Conservation (phyloP, 768 basidiomycete genomes). For the Suillus subaureus region DNA sequence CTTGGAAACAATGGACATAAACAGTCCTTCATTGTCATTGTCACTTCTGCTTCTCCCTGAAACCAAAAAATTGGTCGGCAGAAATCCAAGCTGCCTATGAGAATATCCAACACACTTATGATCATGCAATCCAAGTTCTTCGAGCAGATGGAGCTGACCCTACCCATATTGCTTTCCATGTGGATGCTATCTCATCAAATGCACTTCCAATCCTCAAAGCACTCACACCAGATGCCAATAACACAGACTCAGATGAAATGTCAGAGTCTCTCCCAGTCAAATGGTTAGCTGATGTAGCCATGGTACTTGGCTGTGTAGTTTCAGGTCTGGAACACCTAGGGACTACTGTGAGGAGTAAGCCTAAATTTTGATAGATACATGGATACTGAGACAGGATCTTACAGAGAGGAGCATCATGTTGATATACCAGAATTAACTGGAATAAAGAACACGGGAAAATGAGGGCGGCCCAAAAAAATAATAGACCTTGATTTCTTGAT, state of each 20-base stretch:
- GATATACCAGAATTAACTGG: constrained; percentile 3
- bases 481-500: constrained; percentile 12
- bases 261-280: not conserved
- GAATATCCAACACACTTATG: constrained; percentile 12
- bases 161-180: constrained; percentile 17
- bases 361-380: not conserved
- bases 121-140: constrained; percentile 10
- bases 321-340: constrained; percentile 2
- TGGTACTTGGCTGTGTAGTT: constrained; percentile 11
- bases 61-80: constrained; percentile 12
- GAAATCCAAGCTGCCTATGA: constrained; percentile 17
- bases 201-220: constrained; percentile 15
- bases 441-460: constrained; percentile 3
- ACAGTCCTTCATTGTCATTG: too few species aligned
- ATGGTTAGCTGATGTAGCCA: constrained; percentile 15
- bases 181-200: constrained; percentile 16
- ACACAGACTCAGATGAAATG: not conserved
- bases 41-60: constrained; percentile 17
- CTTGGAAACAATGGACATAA: not conserved
- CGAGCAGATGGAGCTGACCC: constrained; percentile 18
- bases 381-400: not conserved
- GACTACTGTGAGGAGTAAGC: not conserved
- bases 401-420: constrained; percentile 1
- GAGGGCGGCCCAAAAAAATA: constrained; percentile 17
- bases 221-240: not conserved